Evolutionary conservation across 1,139 yeast species (phyloP).

Genomic region (Arxiozyma bovina): DNA sequence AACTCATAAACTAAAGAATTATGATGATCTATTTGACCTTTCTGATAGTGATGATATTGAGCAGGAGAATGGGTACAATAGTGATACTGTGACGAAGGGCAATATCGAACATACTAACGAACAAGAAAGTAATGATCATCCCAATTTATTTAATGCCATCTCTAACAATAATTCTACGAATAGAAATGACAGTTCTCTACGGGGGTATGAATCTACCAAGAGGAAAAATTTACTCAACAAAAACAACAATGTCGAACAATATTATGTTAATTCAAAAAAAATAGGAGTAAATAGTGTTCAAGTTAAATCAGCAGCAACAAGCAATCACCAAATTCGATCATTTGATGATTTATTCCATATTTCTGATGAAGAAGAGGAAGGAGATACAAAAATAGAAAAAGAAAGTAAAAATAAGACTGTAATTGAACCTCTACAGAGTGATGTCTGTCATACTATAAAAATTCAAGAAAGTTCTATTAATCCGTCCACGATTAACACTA

Average conservation of each 20-base stretch:
- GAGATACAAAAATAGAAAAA: background rate
- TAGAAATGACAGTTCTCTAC: too few species aligned
- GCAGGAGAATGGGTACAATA: background rate
- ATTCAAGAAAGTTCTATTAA: background rate
- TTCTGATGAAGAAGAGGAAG: conserved; percentile 11
- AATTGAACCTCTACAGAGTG: background rate
- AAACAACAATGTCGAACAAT: background rate
- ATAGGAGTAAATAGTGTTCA: background rate
- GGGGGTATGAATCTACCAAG: background rate
- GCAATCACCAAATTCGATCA: background rate
- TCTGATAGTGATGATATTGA: conserved; percentile 19
- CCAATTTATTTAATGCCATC: background rate
- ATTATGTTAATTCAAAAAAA: background rate
- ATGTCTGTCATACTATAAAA: background rate
- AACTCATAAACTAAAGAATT: conserved; percentile 12
- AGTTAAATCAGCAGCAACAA: background rate
- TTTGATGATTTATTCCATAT: conserved; percentile 19
- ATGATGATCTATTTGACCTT: conserved; percentile 22
- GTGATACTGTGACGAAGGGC: background rate
- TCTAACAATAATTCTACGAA: background rate
- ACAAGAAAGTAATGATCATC: background rate
- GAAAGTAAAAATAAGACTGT: background rate
- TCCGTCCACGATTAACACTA: background rate
- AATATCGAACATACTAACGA: background rate
- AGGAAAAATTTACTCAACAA: background rate